Base-by-base conservation (phyloP, 257 asterid species). In the Handroanthus guayacan region DNA sequence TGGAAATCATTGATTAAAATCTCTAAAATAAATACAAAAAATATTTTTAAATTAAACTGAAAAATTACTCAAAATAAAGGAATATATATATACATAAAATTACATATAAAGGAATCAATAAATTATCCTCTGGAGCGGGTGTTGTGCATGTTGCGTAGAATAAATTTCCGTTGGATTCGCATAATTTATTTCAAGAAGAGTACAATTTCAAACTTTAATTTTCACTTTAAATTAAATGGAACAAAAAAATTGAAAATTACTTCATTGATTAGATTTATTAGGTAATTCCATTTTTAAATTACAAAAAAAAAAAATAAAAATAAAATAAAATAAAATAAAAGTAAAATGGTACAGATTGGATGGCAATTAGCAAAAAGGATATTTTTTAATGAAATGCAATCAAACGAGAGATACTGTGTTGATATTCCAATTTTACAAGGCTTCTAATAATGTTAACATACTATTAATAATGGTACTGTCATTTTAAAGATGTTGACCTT, bases 131-230 rank as follows among this genome's bases (percentile, higher is more conserved):
- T 16, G 34, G 41, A 66, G 52, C 37, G 47, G 61, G 83, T 74
- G 80, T 56, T 70, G 60, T 64, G 78, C 84, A 80, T 75, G 81
- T 80, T 75, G 73, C 67, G 18, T 17, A n/a, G 75, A 70, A 80
- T 64, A 75, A 52, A 50, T 41, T 62, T 62, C 37, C 13, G 74
- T 74, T n/a, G 70, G 71, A 63, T 62, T 68, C 72, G 60, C 39
- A 63, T 62, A 62, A 18, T 75, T 54, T 34, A 74, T 57, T 58
- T 57, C 68, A 18, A 75, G 25, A 14, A 48, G 41, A 72, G 78
- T 74, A 79, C 79, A 72, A 41, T 45, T 71, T 62, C 62, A 20
- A 50, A 43, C 16, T 58, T 58, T 72, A 60, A 18, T 67, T 79
- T 50, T 57, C 67, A 64, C 67, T 54, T 78, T 39, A 69, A 62